Evolutionary conservation across 331 rosid species (phyloP), one percentile per base, ranked within the genome.

Genomic region (Prunus yedoensis): DNA sequence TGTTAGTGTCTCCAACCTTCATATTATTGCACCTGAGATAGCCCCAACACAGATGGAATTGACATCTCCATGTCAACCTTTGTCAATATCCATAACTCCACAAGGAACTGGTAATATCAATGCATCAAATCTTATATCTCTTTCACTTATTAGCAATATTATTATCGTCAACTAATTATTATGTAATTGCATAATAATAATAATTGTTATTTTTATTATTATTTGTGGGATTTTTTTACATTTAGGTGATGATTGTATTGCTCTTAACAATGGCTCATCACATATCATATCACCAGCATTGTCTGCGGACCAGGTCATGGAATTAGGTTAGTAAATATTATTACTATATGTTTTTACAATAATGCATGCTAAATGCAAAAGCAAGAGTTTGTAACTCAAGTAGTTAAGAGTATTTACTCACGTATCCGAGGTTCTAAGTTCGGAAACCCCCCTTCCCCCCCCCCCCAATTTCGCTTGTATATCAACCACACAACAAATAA

Each of bases 31-130:
- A 74, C 93, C 93, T 0, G 83, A 88, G 71, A 64, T 2, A 87
- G 91, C 68, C 96, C 91, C 23, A 91, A 91, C 30, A 91, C 93
- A 0, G 93, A 91, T 79, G 96, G 93, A 63, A 89, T 91, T 38
- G 89, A 87, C 71, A 79, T 91, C 17, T 70, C 84, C 63, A 56
- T 75, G 53, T 82, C 89, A 4, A 79, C 54, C 32, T n/a, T 73
- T 41, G 85, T 91, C 78, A 74, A 54, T 76, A 79, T 91, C 41
- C 87, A 59, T 14, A 59, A 91, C 76, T 88, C 88, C 66, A 45
- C 35, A 47, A 91, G 90, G 58, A 61, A 91, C 93, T 4, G 93
- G 96, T 84, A 75, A 61, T 53, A 35, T 20, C 25, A 12, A 32
- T 32, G 38, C 32, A 30, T 7, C 45, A 62, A 62, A 9, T 9